Conservation (phyloP, 306 rosid genomes). For the Luffa aegyptiaca region DNA sequence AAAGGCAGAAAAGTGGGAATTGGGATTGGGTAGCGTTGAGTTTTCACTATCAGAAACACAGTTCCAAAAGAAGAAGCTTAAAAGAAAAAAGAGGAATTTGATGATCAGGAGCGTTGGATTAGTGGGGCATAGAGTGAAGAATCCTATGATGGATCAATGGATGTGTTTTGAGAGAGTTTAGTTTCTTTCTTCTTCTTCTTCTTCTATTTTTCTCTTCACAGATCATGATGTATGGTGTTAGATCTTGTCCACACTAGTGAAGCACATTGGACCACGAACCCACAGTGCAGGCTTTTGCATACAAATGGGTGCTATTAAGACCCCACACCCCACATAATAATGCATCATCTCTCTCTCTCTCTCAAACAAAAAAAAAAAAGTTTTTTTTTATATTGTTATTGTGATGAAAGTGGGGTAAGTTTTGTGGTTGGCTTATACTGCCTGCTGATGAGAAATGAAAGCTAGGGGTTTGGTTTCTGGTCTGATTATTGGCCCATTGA, state of each 20-base stretch:
- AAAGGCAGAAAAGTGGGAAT: not conserved
- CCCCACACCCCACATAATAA: slow-evolving; percentile 9
- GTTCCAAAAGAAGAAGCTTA: not conserved
- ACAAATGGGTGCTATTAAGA: slow-evolving; percentile 5
- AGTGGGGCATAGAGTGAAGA: not conserved
- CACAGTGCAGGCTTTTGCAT: not conserved
- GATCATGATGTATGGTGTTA: slow-evolving; percentile 9
- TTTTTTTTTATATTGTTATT: too few species aligned
- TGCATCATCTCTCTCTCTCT: not conserved
- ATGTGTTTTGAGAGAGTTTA: not conserved
- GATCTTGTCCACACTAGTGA: slow-evolving; percentile 13
- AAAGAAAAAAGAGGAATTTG: not conserved
- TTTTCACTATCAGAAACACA: slow-evolving; percentile 4
- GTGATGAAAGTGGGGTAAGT: not conserved
- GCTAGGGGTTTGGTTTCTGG: slow-evolving; percentile 7
- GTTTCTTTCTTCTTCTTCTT: not conserved
- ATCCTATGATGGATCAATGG: not conserved
- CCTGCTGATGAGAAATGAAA: not conserved
- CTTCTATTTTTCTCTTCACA: not conserved
- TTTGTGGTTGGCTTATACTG: slow-evolving; percentile 8
- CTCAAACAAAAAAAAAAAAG: not conserved
- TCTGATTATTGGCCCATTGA: slow-evolving; percentile 10
- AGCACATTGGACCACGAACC: not conserved
- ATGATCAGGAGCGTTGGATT: not conserved
- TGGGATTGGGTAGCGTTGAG: not conserved